Percentiles rank a stretch among this genome's conserved stretches.
These are phyloP conservation scores for Stenocarpella maydis DNA, from an alignment of 2,329 filamentous ascomycete genomes.

Conservation along the genomic window DNA sequence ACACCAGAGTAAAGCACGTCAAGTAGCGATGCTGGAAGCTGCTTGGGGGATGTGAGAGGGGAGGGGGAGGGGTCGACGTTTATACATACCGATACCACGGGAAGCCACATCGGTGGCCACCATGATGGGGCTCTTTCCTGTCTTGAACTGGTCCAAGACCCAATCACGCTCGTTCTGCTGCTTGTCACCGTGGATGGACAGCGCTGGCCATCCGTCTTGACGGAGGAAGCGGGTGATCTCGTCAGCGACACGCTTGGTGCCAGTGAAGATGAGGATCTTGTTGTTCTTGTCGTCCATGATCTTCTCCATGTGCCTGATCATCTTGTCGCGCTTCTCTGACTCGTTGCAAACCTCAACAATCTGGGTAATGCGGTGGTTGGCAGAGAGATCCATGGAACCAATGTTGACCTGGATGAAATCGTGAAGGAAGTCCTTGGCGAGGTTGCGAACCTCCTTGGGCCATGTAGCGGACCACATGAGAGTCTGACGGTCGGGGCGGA, in stretches of 20 bases:
- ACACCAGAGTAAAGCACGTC: conserved; percentile 91
- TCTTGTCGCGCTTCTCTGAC: conserved; percentile 96
- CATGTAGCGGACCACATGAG: conserved; percentile 99
- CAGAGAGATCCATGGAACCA: conserved; percentile 92
- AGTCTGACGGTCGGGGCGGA: conserved; percentile 96
- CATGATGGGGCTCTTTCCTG: conserved; percentile 99
- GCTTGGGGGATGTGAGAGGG: conserved; percentile 50
- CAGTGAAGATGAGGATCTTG: conserved; percentile 95
- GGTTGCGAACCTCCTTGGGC: conserved; percentile 96
- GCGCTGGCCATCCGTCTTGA: conserved; percentile 96
- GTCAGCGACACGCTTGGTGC: conserved; percentile 93
- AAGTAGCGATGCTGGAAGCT: conserved; percentile 67
- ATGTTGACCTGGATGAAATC: conserved; percentile 99
- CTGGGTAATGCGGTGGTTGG: conserved; percentile 98
- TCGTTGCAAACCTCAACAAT: conserved; percentile 96
- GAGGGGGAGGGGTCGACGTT: conserved; percentile 54
- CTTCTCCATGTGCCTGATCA: conserved; percentile 97
- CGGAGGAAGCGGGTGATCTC: conserved; percentile 97
- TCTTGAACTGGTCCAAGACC: conserved; percentile 99
- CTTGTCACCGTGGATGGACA: conserved; percentile 99
- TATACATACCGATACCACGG: conserved; percentile 99
- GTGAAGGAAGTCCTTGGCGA: conserved; percentile 88
- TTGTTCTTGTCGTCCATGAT: conserved; percentile 96
- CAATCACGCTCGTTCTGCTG: conserved; percentile 99
- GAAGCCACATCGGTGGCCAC: conserved; percentile 99